phyloP scores from a whole-genome alignment of 345 rosid genomes.

The Odontarrhena argentea region DNA sequence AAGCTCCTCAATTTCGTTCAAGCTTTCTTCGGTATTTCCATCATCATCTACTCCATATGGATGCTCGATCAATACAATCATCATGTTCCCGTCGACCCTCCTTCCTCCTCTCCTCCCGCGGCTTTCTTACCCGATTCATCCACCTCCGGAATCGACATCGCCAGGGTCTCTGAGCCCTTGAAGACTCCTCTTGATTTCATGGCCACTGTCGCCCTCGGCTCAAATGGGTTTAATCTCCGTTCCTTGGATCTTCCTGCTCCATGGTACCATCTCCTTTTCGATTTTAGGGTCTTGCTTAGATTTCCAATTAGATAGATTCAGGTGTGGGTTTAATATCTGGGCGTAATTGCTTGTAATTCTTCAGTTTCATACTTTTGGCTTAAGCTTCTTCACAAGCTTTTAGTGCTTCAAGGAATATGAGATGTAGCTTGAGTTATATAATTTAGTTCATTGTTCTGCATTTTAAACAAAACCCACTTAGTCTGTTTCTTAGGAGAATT shows the following conservation, averaged over 20 bases:
- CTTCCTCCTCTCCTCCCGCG: constrained; percentile 13
- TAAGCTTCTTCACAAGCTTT: constrained; percentile 4
- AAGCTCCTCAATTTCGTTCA: constrained; percentile 73
- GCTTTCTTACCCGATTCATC: constrained; percentile 21
- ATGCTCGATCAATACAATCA: constrained; percentile 82
- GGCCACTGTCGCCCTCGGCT: constrained; percentile 46
- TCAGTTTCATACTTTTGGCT: constrained; percentile 22
- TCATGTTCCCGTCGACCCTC: constrained; percentile 44
- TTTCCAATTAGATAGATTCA: neutral
- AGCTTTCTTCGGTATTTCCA: constrained; percentile 65
- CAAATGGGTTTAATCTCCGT: constrained; percentile 49
- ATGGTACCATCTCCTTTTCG: constrained; percentile 49
- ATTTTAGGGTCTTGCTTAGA: neutral
- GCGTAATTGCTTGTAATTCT: neutral
- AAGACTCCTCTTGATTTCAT: constrained; percentile 34
- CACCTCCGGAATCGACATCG: constrained; percentile 33
- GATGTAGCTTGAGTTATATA: neutral
- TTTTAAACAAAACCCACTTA: neutral
- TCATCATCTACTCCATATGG: constrained; percentile 78
- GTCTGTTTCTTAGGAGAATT: constrained; percentile 14
- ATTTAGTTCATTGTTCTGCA: constrained; percentile 13
- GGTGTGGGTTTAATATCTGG: neutral
- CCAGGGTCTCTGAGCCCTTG: constrained; percentile 35
- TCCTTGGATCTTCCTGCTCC: constrained; percentile 80
- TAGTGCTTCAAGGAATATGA: constrained; percentile 10